Percentiles rank a stretch among this genome's conserved stretches.
Evolutionary conservation across 345 rosid species (phyloP).

Genomic region (Salix caprea): DNA sequence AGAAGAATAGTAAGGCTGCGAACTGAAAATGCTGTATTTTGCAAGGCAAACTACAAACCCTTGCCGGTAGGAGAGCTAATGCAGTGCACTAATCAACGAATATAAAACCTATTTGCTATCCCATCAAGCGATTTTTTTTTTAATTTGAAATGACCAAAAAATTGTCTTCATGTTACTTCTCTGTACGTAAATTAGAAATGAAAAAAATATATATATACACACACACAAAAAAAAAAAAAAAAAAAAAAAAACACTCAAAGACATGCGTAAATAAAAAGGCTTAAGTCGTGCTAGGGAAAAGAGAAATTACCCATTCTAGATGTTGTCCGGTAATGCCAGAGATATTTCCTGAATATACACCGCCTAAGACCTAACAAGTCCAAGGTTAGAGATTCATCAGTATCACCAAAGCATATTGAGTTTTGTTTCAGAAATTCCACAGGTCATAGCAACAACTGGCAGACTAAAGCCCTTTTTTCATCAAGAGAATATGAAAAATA

Average conservation of each 20-base stretch:
- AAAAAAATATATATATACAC: not conserved
- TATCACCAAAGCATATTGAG: not conserved
- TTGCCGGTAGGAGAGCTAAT: not conserved
- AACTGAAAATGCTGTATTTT: not conserved
- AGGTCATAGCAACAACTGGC: not conserved
- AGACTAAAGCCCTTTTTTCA: constrained; percentile 5
- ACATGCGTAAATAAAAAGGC: not conserved
- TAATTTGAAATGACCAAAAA: not conserved
- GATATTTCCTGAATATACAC: constrained; percentile 70
- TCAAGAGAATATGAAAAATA: not conserved
- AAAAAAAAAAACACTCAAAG: no score
- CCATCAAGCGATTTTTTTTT: not conserved
- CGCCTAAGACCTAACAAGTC: constrained; percentile 72
- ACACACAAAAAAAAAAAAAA: no score
- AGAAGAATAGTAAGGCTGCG: not conserved
- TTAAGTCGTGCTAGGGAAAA: not conserved
- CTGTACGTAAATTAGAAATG: not conserved
- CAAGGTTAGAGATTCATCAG: constrained; percentile 16
- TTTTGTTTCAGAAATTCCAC: not conserved
- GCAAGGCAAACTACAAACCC: not conserved
- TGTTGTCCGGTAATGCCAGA: constrained; percentile 93
- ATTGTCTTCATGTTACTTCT: not conserved
- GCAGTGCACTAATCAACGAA: not conserved
- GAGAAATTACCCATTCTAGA: constrained; percentile 75
- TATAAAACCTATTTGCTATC: not conserved